These are phyloP conservation scores for Sporormia fimetaria DNA, from an alignment of 495 filamentous ascomycete genomes.

Conservation along the genomic window DNA sequence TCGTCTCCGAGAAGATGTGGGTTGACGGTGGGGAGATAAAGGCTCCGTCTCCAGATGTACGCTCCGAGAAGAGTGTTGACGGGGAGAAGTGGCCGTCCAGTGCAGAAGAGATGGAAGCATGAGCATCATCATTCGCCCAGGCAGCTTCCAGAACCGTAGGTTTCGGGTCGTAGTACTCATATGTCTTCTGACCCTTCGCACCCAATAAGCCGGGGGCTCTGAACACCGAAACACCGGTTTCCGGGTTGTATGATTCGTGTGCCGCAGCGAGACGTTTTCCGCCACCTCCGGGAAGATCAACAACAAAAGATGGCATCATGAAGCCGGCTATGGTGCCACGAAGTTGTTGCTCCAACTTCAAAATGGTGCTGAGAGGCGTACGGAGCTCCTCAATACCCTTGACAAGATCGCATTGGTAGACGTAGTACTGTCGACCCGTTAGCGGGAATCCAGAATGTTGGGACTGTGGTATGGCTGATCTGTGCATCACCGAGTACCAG, in stretches of 20 bases:
- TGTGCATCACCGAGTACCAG: too few species aligned
- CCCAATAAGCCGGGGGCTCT: conserved; percentile 42
- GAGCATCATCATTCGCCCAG: too few species aligned
- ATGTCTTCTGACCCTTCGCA: conserved; percentile 39
- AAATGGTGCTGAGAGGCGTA: conserved; percentile 45
- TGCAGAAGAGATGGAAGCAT: too few species aligned
- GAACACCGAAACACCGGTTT: conserved; percentile 42
- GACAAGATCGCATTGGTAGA: conserved; percentile 51
- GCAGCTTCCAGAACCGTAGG: too few species aligned
- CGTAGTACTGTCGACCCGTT: conserved; percentile 37
- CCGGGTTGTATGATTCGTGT: conserved; percentile 40
- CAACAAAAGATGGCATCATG: conserved; percentile 48
- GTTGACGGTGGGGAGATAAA: too few species aligned
- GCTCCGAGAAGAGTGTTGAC: too few species aligned
- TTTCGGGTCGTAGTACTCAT: conserved; percentile 51
- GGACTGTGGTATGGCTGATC: conserved; percentile 1
- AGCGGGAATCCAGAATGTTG: conserved; percentile 1
- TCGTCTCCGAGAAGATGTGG: too few species aligned
- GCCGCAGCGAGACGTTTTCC: conserved; percentile 47
- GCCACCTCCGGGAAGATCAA: conserved; percentile 50
- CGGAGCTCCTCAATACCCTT: conserved; percentile 47
- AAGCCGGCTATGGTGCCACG: conserved; percentile 49
- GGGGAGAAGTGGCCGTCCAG: too few species aligned
- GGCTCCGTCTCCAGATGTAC: too few species aligned
- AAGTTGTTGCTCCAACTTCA: conserved; percentile 42